Evolutionary conservation across 73 alveolate genomes (phyloP).

Genomic region (Paramecium sexaurelia): DNA sequence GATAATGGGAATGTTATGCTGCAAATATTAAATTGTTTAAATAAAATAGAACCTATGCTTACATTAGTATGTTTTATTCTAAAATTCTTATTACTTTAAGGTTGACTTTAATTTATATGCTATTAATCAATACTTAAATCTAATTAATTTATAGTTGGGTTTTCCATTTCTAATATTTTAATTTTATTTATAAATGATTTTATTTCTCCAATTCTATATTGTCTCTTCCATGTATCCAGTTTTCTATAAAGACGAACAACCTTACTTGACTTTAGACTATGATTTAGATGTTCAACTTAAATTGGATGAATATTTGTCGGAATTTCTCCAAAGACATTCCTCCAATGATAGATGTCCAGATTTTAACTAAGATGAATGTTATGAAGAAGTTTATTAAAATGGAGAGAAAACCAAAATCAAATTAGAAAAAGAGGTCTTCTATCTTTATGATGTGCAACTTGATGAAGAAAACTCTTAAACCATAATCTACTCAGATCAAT

Average conservation of each 20-base stretch:
- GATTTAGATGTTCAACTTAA: neutral
- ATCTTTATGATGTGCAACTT: neutral
- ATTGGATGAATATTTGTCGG: neutral
- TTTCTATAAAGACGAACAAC: neutral
- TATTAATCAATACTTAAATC: slow-evolving; percentile 12
- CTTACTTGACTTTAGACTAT: neutral
- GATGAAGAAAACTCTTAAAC: neutral
- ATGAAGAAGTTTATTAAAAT: neutral
- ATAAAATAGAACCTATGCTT: neutral
- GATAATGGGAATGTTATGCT: neutral
- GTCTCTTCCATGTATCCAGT: neutral
- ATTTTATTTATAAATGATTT: neutral
- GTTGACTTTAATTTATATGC: neutral
- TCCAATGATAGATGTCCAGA: neutral
- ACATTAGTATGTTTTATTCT: neutral
- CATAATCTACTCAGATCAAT: neutral
- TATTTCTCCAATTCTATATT: neutral
- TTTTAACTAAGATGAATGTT: neutral
- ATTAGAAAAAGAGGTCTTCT: neutral
- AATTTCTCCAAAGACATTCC: neutral
- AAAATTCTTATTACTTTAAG: neutral
- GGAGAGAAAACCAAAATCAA: neutral
- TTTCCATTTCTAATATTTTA: neutral
- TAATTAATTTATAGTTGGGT: neutral
- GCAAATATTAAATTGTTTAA: neutral